These are phyloP conservation scores for Graphilbum ipis-grandicollis DNA, from an alignment of 2,329 filamentous ascomycete species.

Conservation along the genomic window DNA sequence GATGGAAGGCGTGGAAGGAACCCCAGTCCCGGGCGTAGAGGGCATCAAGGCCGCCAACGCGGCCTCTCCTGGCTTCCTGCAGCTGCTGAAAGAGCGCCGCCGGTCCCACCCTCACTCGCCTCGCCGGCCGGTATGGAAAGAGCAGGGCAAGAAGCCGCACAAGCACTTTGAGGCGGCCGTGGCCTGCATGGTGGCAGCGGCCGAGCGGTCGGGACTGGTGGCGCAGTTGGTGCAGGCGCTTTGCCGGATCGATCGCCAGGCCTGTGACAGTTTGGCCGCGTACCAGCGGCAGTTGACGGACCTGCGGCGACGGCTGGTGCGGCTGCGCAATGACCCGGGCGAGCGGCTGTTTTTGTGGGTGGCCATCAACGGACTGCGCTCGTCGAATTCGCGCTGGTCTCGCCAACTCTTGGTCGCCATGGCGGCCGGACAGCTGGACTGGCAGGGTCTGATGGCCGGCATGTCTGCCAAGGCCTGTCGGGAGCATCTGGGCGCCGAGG, in stretches of 20 bases:
- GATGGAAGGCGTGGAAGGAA: too few species aligned
- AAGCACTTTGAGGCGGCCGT: slow-evolving; percentile 6
- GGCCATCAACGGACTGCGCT: slow-evolving; percentile 5
- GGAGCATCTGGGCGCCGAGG: neutral
- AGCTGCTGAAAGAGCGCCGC: too few species aligned
- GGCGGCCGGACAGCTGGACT: slow-evolving; percentile 1
- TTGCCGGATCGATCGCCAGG: slow-evolving; percentile 3
- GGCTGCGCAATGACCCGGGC: slow-evolving; percentile 5
- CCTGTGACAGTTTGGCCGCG: slow-evolving; percentile 6
- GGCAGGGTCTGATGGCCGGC: slow-evolving; percentile 5
- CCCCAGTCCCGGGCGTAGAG: too few species aligned
- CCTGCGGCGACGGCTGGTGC: slow-evolving; percentile 3
- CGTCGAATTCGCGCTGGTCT: slow-evolving; percentile 3
- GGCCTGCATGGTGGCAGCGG: slow-evolving; percentile 2
- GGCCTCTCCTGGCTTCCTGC: too few species aligned
- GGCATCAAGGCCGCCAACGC: too few species aligned
- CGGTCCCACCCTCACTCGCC: too few species aligned
- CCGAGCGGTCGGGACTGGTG: slow-evolving; percentile 4
- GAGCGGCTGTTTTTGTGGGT: slow-evolving; percentile 6
- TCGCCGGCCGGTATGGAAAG: neutral
- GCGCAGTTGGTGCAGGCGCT: slow-evolving; percentile 3
- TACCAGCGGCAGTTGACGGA: slow-evolving; percentile 7
- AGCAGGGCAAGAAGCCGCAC: slow-evolving; percentile 2
- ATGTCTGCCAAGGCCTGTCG: slow-evolving; percentile 5
- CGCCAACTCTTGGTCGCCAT: slow-evolving; percentile 2